Conservation (phyloP, 192 early-diverging fungal genomes). For the Coemansia brasiliensis region DNA sequence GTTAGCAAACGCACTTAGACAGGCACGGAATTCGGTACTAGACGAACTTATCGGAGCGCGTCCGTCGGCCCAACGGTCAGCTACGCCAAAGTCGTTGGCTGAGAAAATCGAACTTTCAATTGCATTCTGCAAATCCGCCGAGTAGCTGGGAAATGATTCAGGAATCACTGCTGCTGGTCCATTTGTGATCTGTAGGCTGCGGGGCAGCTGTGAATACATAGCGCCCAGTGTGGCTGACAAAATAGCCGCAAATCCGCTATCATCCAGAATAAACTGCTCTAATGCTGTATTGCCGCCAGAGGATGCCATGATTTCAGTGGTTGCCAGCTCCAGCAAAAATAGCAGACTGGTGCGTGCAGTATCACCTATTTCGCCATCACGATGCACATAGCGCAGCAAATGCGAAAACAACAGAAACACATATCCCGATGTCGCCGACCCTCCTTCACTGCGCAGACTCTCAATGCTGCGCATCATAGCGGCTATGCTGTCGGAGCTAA, state of each 20-base stretch:
- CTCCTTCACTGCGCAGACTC: constrained; percentile 27
- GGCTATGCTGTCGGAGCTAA: constrained; percentile 25
- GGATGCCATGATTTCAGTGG: constrained; percentile 57
- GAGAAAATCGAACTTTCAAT: constrained; percentile 62
- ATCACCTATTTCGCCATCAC: constrained; percentile 82
- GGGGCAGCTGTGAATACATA: constrained; percentile 86
- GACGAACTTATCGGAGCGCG: constrained; percentile 64
- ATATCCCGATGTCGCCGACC: constrained; percentile 42
- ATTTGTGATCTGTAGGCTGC: constrained; percentile 62
- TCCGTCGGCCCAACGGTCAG: constrained; percentile 71
- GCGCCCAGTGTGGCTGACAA: constrained; percentile 84
- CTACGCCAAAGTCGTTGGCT: constrained; percentile 48
- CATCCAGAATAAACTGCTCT: constrained; percentile 75
- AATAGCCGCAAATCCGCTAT: constrained; percentile 79
- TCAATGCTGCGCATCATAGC: constrained; percentile 58
- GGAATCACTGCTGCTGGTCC: constrained; percentile 42
- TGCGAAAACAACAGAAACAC: constrained; percentile 90
- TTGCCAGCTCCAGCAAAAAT: constrained; percentile 80
- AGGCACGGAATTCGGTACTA: constrained; percentile 53
- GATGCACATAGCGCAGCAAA: constrained; percentile 84
- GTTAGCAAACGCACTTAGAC: constrained; percentile 37
- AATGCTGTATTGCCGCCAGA: constrained; percentile 61
- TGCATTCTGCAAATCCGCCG: constrained; percentile 46
- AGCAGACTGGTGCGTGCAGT: constrained; percentile 82
- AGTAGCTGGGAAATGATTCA: constrained; percentile 52